phyloP scores from a whole-genome alignment of 176 grass and related monocot genomes.

The Panicum miliaceum region DNA sequence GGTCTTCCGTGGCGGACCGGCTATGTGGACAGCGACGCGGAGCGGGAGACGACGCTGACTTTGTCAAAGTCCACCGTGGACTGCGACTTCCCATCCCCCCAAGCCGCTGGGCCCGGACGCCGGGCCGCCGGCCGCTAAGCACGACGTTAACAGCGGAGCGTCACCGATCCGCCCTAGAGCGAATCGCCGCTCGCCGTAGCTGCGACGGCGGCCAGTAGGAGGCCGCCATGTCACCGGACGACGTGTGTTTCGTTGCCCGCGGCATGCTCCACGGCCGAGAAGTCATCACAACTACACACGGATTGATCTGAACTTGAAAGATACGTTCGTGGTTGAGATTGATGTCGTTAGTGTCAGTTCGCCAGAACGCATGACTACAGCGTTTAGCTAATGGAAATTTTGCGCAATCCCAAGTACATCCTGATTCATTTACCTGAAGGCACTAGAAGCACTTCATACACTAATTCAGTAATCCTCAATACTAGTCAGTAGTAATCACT shows the following conservation, averaged over 20 bases:
- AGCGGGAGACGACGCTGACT: constrained; percentile 29
- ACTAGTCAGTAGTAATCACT: no score
- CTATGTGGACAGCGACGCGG: constrained; percentile 13
- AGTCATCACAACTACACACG: neutral
- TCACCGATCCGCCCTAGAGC: neutral
- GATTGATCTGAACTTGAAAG: neutral
- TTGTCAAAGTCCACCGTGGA: constrained; percentile 24
- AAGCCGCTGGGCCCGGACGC: neutral
- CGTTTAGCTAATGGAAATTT: no score
- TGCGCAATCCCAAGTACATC: no score
- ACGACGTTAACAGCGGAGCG: neutral
- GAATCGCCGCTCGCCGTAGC: constrained; percentile 22
- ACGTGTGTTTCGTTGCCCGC: constrained; percentile 13
- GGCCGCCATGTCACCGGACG: neutral
- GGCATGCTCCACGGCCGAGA: neutral
- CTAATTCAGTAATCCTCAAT: no score
- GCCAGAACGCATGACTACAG: no score
- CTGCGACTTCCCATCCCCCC: neutral
- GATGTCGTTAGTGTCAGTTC: neutral
- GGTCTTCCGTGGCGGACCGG: constrained; percentile 42
- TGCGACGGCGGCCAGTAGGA: neutral
- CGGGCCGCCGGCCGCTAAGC: neutral
- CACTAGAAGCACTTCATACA: no score
- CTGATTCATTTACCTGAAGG: no score
- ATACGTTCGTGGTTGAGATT: no score